phyloP scores from a whole-genome alignment of 2,329 filamentous ascomycete species.

The Diaporthe ilicicola region DNA sequence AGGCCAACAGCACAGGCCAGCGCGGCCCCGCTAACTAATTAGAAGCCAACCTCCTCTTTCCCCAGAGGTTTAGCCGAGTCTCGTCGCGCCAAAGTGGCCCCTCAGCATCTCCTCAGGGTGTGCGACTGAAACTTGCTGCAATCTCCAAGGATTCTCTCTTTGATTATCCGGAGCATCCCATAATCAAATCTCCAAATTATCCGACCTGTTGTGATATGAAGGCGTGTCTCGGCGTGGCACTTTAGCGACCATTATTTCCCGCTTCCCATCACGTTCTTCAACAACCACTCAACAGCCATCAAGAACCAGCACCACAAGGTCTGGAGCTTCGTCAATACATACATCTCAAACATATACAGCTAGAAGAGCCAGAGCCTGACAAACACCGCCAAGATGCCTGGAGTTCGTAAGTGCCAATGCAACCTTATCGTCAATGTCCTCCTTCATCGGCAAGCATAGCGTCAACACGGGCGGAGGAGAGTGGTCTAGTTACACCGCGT shows the following conservation, averaged over 20 bases:
- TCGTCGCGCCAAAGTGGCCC: background rate
- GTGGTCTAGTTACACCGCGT: conserved; percentile 19
- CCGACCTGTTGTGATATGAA: conserved; percentile 26
- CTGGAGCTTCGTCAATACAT: conserved; percentile 3
- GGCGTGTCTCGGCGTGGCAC: conserved; percentile 28
- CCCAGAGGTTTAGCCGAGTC: conserved; percentile 19
- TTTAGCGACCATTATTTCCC: conserved; percentile 1
- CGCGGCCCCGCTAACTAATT: conserved; percentile 27
- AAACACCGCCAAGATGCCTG: conserved; percentile 54
- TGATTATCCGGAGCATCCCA: conserved; percentile 30
- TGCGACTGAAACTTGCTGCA: conserved; percentile 5
- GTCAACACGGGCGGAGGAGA: conserved; percentile 13
- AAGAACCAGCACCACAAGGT: background rate
- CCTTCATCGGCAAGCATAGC: conserved; percentile 13
- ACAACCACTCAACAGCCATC: background rate
- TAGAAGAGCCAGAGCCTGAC: background rate
- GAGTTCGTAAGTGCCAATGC: conserved; percentile 56
- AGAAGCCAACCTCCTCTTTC: conserved; percentile 5
- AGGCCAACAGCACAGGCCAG: conserved; percentile 8
- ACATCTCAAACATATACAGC: background rate
- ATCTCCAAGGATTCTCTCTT: conserved; percentile 24
- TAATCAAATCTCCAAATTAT: conserved; percentile 33
- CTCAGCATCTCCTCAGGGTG: conserved; percentile 12
- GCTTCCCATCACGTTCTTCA: background rate
- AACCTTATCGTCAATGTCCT: background rate